Evolutionary conservation across 192 early-diverging fungal species (phyloP).

Genomic region (Coemansia sp.): DNA sequence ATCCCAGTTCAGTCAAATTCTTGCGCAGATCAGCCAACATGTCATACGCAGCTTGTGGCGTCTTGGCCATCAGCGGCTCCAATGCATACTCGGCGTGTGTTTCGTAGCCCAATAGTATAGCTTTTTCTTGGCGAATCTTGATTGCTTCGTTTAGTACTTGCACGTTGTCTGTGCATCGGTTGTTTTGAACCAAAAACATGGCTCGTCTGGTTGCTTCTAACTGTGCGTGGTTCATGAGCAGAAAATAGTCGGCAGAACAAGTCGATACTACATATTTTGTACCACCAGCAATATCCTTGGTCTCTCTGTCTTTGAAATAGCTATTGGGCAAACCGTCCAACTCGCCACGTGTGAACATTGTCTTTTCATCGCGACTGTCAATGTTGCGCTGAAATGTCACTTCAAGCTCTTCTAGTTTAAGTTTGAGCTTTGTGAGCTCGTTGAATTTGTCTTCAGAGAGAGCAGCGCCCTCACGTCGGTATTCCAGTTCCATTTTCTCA

Average conservation of each 20-base stretch:
- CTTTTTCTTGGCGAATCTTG: constrained; percentile 39
- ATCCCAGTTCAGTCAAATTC: constrained; percentile 49
- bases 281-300: constrained; percentile 51
- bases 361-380: constrained; percentile 52
- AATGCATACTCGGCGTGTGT: constrained; percentile 64
- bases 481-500: constrained; percentile 59
- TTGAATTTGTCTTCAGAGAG: constrained; percentile 59
- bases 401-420: constrained; percentile 48
- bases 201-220: constrained; percentile 51
- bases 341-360: constrained; percentile 51
- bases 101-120: constrained; percentile 62
- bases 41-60: constrained; percentile 54
- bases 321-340: constrained; percentile 66
- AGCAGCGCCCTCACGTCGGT: constrained; percentile 62
- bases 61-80: constrained; percentile 75
- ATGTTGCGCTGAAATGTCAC: constrained; percentile 62
- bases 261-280: constrained; percentile 61
- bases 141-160: constrained; percentile 54
- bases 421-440: constrained; percentile 56
- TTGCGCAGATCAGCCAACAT: constrained; percentile 60
- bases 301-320: constrained; percentile 58
- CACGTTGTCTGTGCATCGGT: constrained; percentile 57
- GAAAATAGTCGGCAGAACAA: constrained; percentile 56
- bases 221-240: constrained; percentile 51
- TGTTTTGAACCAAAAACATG: constrained; percentile 44